These are phyloP conservation scores for Schwanniomyces pseudopolymorphus DNA, from an alignment of 805 yeast species.

Conservation along the genomic window DNA sequence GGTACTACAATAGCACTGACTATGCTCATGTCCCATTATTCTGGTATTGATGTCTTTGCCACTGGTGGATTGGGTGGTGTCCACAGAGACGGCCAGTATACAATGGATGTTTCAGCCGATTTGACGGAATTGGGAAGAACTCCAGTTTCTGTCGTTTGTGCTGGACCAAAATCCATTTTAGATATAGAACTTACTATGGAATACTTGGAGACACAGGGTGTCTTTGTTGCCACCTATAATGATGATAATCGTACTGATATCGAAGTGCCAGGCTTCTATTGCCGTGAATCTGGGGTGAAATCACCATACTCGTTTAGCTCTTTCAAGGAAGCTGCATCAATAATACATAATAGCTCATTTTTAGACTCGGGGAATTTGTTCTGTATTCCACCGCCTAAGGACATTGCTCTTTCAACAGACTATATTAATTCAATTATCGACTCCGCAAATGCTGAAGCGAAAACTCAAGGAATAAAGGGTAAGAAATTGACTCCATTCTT, in stretches of 20 bases:
- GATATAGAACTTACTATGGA: slow-evolving; percentile 83
- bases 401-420: slow-evolving; percentile 54
- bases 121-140: slow-evolving; percentile 81
- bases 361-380: slow-evolving; percentile 69
- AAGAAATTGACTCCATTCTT: slow-evolving; percentile 80
- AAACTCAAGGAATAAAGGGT: slow-evolving; percentile 53
- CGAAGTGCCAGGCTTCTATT: slow-evolving; percentile 77
- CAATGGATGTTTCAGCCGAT: slow-evolving; percentile 86
- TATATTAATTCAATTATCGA: slow-evolving; percentile 57
- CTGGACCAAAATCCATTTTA: slow-evolving; percentile 85
- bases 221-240: slow-evolving; percentile 71
- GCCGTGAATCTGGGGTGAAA: slow-evolving; percentile 67
- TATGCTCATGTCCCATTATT: slow-evolving; percentile 72
- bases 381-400: slow-evolving; percentile 79
- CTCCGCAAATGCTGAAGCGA: slow-evolving; percentile 59
- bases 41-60: slow-evolving; percentile 83
- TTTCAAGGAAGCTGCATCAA: slow-evolving; percentile 59
- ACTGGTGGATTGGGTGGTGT: slow-evolving; percentile 96
- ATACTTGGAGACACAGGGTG: slow-evolving; percentile 88
- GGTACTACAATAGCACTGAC: slow-evolving; percentile 92
- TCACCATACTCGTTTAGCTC: slow-evolving; percentile 67
- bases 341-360: slow-evolving; percentile 44
- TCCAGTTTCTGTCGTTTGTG: slow-evolving; percentile 86
- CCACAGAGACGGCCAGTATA: slow-evolving; percentile 69
- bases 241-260: slow-evolving; percentile 24